Conservation (phyloP, 441 rosid genomes). For the Bocquillonia castaneifolia region DNA sequence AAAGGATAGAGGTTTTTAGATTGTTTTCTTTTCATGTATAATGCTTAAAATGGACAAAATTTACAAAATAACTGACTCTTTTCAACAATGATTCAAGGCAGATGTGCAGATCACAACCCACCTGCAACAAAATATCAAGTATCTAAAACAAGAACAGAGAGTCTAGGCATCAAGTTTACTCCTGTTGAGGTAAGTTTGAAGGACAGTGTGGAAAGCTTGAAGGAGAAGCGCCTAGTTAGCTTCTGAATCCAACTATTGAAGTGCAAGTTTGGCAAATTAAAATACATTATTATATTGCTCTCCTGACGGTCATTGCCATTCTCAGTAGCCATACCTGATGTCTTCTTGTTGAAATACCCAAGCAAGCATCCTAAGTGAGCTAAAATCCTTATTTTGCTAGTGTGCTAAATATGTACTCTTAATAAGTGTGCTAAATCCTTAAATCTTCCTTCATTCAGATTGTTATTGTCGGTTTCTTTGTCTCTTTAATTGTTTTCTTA, state of each 20-base stretch:
- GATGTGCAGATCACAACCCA: constrained; percentile 44
- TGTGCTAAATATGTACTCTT: no score
- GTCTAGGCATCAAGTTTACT: constrained; percentile 45
- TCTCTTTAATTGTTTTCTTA: no score
- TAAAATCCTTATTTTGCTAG: no score
- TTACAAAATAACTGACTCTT: background rate
- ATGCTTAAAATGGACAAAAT: background rate
- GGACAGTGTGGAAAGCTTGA: constrained; percentile 58
- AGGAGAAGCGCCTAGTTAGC: constrained; percentile 38
- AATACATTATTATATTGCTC: no score
- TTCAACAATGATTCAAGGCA: constrained; percentile 18
- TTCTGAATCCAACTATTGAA: background rate
- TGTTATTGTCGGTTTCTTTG: no score
- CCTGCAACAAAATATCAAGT: constrained; percentile 29
- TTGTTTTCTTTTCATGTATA: background rate
- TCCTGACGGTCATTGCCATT: no score
- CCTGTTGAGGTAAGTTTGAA: constrained; percentile 45
- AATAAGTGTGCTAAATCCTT: no score
- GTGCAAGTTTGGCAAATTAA: background rate
- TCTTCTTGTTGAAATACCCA: no score
- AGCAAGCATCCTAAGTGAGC: no score
- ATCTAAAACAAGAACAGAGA: constrained; percentile 49
- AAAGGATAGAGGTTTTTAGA: background rate
- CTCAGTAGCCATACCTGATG: no score
- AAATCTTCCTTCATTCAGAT: no score